Evolutionary conservation across 2,329 filamentous ascomycete genomes (phyloP).

Genomic region (Trichoderma atrobrunneum): DNA sequence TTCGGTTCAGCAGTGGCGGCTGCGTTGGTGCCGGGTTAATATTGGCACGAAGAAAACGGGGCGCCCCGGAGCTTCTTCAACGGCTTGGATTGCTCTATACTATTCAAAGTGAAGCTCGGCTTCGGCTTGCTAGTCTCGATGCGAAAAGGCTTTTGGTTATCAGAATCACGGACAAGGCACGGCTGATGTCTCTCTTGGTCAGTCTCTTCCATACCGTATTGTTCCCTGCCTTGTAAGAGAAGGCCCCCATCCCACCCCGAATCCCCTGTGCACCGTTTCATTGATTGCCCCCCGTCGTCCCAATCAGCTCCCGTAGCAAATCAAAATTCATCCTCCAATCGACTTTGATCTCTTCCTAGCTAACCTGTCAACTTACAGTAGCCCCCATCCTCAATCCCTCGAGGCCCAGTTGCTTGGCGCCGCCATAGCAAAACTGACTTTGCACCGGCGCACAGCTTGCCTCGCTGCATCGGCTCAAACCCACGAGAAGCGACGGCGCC

Average conservation of each 20-base stretch:
- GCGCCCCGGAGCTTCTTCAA: neutral
- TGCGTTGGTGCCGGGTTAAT: neutral
- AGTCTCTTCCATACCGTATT: neutral
- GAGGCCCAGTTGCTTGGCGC: neutral
- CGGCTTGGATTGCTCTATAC: neutral
- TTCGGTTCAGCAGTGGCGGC: conserved; percentile 5
- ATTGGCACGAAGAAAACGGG: neutral
- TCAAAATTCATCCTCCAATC: neutral
- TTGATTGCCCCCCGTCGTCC: neutral
- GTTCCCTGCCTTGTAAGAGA: neutral
- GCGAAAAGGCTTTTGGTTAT: neutral
- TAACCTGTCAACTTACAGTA: neutral
- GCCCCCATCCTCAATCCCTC: neutral
- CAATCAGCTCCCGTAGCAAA: neutral
- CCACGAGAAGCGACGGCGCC: neutral
- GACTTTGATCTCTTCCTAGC: neutral
- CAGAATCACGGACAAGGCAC: neutral
- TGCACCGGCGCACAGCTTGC: neutral
- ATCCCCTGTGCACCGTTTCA: neutral
- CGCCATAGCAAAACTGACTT: conserved; percentile 5
- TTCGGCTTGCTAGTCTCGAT: neutral
- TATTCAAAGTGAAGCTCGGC: neutral
- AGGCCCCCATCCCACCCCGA: neutral
- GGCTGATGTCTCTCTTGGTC: neutral
- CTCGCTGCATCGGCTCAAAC: neutral